These are phyloP conservation scores for Dentipellis fragilis DNA, from an alignment of 768 basidiomycete species.

Conservation along the genomic window DNA sequence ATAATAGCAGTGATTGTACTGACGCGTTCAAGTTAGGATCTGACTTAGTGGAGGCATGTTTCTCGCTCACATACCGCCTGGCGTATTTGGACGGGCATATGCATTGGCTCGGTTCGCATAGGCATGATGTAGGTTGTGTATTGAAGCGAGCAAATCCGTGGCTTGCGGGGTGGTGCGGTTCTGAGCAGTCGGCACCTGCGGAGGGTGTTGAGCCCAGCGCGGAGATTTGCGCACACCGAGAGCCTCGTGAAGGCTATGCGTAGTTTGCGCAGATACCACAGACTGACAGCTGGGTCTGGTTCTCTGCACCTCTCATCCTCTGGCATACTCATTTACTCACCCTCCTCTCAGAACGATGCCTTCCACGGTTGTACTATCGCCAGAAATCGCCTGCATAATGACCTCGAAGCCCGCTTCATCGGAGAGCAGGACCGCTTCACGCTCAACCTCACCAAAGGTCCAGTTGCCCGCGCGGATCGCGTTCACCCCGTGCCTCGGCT, in stretches of 20 bases:
- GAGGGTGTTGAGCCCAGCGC: constrained; percentile 15
- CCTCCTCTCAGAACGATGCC: constrained; percentile 4
- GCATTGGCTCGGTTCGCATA: constrained; percentile 36
- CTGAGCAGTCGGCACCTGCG: constrained; percentile 8
- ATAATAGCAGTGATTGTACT: too few relatives aligned
- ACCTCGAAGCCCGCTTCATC: constrained; percentile 8
- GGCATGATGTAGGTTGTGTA: constrained; percentile 31
- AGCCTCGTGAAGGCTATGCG: neutral
- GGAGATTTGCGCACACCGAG: neutral
- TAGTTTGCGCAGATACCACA: constrained; percentile 9
- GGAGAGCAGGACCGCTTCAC: constrained; percentile 9
- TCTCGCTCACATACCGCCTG: constrained; percentile 36
- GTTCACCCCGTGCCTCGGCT: constrained; percentile 3
- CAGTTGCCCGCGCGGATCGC: constrained; percentile 4
- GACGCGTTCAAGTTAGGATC: too few relatives aligned
- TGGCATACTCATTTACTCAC: constrained; percentile 1
- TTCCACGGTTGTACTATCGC: constrained; percentile 7
- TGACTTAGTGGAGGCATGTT: constrained; percentile 3
- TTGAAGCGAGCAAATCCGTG: constrained; percentile 19
- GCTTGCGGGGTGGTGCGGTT: constrained; percentile 18
- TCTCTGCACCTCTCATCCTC: constrained; percentile 7
- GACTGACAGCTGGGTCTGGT: constrained; percentile 17
- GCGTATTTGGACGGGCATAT: constrained; percentile 32
- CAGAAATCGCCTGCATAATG: constrained; percentile 1
- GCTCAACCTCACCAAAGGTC: constrained; percentile 3